Percentiles rank a stretch among this genome's conserved stretches.
These are phyloP conservation scores for Xylariaceae sp. DNA, from an alignment of 2,329 filamentous ascomycete species.

Conservation along the genomic window DNA sequence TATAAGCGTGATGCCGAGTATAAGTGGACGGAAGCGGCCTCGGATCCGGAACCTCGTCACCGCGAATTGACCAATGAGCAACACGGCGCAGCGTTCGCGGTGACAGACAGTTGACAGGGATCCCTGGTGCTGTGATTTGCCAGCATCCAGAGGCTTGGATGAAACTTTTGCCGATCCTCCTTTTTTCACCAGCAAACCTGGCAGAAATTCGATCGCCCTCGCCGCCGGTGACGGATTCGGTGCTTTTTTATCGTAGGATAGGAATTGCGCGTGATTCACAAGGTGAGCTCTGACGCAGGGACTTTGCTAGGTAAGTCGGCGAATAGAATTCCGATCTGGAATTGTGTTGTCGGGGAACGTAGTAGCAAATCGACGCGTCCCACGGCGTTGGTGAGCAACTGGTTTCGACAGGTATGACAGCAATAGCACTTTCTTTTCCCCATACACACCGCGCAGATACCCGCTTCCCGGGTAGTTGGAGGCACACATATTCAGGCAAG, in stretches of 20 bases:
- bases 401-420: no score
- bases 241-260: background rate
- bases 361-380: no score
- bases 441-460: no score
- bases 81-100: background rate
- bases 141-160: background rate
- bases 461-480: no score
- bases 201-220: background rate
- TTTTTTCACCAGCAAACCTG: background rate
- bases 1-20: background rate
- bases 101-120: conserved; percentile 5
- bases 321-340: no score
- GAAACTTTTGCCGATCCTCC: conserved; percentile 12
- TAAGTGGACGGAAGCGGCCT: background rate
- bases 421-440: no score
- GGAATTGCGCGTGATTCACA: background rate
- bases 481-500: no score
- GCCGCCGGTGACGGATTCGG: background rate
- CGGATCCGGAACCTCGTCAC: conserved; percentile 4
- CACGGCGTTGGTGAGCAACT: no score
- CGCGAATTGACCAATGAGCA: conserved; percentile 7
- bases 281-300: no score
- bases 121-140: conserved; percentile 11
- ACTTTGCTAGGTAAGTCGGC: no score
- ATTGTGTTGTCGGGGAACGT: no score